Percentiles rank a stretch among this genome's conserved stretches.
Conservation (phyloP, 495 filamentous ascomycete genomes). For the Aspergillus coremiiformis region DNA sequence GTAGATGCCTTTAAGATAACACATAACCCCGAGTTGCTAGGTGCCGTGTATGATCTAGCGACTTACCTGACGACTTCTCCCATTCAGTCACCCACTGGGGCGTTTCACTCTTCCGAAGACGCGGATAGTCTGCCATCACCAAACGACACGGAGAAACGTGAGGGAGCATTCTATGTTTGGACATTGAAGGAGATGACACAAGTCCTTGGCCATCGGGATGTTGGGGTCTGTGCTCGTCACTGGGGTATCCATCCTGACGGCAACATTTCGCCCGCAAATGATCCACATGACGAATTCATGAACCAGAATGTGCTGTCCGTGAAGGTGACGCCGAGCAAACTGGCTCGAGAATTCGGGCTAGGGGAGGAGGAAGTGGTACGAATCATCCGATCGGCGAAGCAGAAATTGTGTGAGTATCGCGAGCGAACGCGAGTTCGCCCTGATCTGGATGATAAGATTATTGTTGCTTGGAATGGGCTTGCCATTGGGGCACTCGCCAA, state of each 20-base stretch:
- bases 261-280: slow-evolving; percentile 76
- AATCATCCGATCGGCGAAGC: slow-evolving; percentile 60
- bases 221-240: slow-evolving; percentile 69
- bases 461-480: slow-evolving; percentile 82
- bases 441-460: slow-evolving; percentile 85
- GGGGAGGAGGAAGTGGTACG: slow-evolving; percentile 62
- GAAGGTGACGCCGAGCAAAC: slow-evolving; percentile 50
- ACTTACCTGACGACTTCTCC: slow-evolving; percentile 67
- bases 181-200: slow-evolving; percentile 78
- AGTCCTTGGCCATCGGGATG: slow-evolving; percentile 63
- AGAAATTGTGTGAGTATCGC: slow-evolving; percentile 65
- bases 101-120: slow-evolving; percentile 85
- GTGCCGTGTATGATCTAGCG: slow-evolving; percentile 73
- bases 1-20: slow-evolving; percentile 79
- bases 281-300: slow-evolving; percentile 89
- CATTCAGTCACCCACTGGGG: slow-evolving; percentile 60
- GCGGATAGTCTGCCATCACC: slow-evolving; percentile 76
- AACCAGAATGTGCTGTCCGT: slow-evolving; percentile 61
- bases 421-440: slow-evolving; percentile 71
- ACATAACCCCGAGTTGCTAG: slow-evolving; percentile 62
- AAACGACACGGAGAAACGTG: slow-evolving; percentile 76
- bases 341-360: slow-evolving; percentile 74
- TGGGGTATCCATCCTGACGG: slow-evolving; percentile 84
- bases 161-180: slow-evolving; percentile 96
- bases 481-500: slow-evolving; percentile 78